Evolutionary conservation across 2,329 filamentous ascomycete species (phyloP).

Genomic region (Xylaria digitata): DNA sequence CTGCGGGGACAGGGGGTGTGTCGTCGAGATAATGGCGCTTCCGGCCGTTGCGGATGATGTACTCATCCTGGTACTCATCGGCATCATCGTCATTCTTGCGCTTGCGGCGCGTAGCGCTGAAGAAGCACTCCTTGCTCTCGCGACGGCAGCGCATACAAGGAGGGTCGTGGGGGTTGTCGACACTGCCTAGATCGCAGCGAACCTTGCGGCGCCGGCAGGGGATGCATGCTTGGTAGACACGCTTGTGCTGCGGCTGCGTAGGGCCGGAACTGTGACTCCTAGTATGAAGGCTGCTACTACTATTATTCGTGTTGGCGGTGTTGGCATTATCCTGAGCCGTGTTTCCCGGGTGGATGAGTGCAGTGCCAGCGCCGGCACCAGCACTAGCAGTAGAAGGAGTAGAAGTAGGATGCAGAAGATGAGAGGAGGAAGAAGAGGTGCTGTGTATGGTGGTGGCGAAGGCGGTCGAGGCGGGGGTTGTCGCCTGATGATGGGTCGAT

Average conservation of each 20-base stretch:
- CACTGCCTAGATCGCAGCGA: constrained; percentile 73
- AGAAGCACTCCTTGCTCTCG: constrained; percentile 97
- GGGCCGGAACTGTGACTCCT: constrained; percentile 34
- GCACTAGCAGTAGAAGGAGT: background rate
- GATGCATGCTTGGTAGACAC: constrained; percentile 73
- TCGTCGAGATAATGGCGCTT: constrained; percentile 69
- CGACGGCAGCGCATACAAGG: constrained; percentile 93
- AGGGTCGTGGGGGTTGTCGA: constrained; percentile 93
- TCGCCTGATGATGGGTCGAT: constrained; percentile 1
- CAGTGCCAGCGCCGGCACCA: background rate
- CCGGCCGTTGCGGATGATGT: constrained; percentile 77
- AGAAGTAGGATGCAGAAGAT: constrained; percentile 13
- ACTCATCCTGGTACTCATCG: constrained; percentile 69
- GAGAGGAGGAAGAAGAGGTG: constrained; percentile 15
- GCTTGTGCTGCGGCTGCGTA: constrained; percentile 62
- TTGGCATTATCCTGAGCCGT: constrained; percentile 12
- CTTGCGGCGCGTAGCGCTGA: constrained; percentile 94
- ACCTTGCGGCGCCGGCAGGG: constrained; percentile 72
- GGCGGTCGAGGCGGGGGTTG: constrained; percentile 3
- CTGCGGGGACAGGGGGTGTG: constrained; percentile 55
- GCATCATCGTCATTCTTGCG: constrained; percentile 78
- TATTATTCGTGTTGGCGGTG: background rate
- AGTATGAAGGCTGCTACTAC: constrained; percentile 17
- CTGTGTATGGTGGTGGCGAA: background rate
- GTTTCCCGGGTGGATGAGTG: background rate